Evolutionary conservation across 768 basidiomycete genomes (phyloP), one percentile per base, ranked within the genome.

Genomic region (Cyathus striatus): DNA sequence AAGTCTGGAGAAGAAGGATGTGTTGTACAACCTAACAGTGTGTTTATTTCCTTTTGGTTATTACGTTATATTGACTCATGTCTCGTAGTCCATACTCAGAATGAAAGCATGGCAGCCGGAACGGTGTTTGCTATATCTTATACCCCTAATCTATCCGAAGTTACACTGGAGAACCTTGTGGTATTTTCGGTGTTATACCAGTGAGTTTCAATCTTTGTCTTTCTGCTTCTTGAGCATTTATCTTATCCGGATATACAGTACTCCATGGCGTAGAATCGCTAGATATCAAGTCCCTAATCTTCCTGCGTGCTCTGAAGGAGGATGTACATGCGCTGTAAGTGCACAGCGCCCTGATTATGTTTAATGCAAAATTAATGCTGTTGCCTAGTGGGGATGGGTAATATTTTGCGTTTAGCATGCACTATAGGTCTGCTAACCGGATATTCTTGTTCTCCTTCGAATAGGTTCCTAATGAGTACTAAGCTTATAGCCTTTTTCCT

Each of bases 121-220:
- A 68, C 70, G 6, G 62, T 60, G 2, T 72, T 74, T 46, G 70
- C 72, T 3, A 74, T 72, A 26, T 71, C 70, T 2, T 72, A 72
- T 54, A 52, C 59, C 38, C 69, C 71, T 1, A 58, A 72, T 38
- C 40, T 73, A 34, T 59, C 46, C 6, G 37, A 62, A 32, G 72
- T 73, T 13, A 70, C 64, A 0, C 55, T 63, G 12, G 67, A 69
- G 20, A 72, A 70, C 41, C 56, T 74, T 3, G 70, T 67, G 17
- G 69, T 74, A 5, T 73, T 74, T 51, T 62, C 66, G 2, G 65
- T 65, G 6, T 52, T 66, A 7, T 61, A 64, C 34, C 52, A 69
- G 71, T 72, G 32, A 35, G 63, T 52, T 18, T 41, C 33, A 40
- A 39, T 14, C 4, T 18, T 38, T 23, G 26, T 12, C 20, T 26